Evolutionary conservation across 495 filamentous ascomycete species (phyloP).

Genomic region (Hypoxylon trugodes): DNA sequence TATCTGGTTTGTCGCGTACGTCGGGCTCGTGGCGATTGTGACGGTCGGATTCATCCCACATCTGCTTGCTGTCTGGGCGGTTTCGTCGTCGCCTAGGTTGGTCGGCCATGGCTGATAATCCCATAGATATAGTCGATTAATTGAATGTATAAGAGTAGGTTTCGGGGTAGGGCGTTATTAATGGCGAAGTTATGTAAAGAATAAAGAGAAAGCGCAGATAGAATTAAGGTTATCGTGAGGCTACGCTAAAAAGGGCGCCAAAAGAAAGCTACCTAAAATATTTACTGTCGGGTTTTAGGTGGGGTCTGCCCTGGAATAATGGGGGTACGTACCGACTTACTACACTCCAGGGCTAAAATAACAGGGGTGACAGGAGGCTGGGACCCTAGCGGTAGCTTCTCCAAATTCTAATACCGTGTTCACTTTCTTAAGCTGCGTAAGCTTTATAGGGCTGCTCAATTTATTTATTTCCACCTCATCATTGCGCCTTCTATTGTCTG

Average conservation of each 20-base stretch:
- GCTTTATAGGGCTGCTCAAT: slow-evolving; percentile 7
- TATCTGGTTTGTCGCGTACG: slow-evolving; percentile 45
- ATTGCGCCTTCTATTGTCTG: not conserved
- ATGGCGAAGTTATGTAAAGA: not conserved
- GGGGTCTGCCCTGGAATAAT: slow-evolving; percentile 18
- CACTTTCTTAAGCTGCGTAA: slow-evolving; percentile 32
- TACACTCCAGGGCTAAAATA: too few relatives aligned
- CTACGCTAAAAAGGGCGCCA: not conserved
- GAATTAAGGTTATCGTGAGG: slow-evolving; percentile 27
- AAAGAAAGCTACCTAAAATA: not conserved
- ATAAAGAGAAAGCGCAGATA: not conserved
- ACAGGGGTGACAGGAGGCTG: not conserved
- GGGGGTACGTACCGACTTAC: not conserved
- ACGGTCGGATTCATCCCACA: slow-evolving; percentile 55
- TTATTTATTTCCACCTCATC: not conserved
- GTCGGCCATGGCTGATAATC: slow-evolving; percentile 36
- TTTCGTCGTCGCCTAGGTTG: slow-evolving; percentile 41
- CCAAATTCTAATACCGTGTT: slow-evolving; percentile 43
- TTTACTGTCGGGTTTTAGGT: slow-evolving; percentile 18
- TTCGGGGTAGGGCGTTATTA: not conserved
- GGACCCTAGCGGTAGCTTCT: slow-evolving; percentile 41
- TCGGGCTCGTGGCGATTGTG: slow-evolving; percentile 37
- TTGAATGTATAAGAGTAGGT: not conserved
- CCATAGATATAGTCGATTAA: not conserved
- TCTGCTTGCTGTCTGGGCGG: slow-evolving; percentile 53